These are phyloP conservation scores for Plasmodium reichenowi DNA, from an alignment of 169 alveolate genomes.

Conservation along the genomic window DNA sequence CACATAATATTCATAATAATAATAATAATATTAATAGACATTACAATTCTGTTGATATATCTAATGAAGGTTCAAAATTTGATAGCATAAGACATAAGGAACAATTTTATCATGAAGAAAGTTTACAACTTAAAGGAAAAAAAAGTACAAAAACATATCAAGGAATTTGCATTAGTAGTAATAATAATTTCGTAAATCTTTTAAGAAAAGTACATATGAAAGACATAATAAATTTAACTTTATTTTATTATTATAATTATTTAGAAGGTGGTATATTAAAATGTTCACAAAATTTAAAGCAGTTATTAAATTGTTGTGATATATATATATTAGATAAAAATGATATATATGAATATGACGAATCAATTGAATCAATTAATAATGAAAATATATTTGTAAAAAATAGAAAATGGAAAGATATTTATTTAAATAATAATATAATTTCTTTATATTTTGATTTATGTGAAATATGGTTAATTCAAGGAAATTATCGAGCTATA, in stretches of 20 bases:
- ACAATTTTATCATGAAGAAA: no score
- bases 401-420: not conserved
- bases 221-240: constrained; percentile 51
- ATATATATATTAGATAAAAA: constrained; percentile 17
- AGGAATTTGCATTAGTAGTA: not conserved
- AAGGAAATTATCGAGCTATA: constrained; percentile 28
- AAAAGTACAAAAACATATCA: not conserved
- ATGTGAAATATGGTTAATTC: constrained; percentile 71
- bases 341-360: constrained; percentile 64
- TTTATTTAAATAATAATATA: constrained; percentile 24
- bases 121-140: not conserved
- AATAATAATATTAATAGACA: not conserved
- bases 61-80: not conserved
- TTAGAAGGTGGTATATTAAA: constrained; percentile 9
- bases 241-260: constrained; percentile 36
- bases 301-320: not conserved
- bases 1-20: not conserved
- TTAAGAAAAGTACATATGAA: constrained; percentile 19
- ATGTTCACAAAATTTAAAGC: constrained; percentile 8
- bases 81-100: not conserved
- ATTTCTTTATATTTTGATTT: constrained; percentile 56
- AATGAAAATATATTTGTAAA: constrained; percentile 14
- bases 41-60: not conserved
- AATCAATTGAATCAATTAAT: constrained; percentile 32
- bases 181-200: not conserved